A percentile compares a stretch with the other conserved stretches of the same genome.
These are phyloP conservation scores for Claviceps fusiformis DNA, from an alignment of 2,329 filamentous ascomycete genomes.

Conservation along the genomic window DNA sequence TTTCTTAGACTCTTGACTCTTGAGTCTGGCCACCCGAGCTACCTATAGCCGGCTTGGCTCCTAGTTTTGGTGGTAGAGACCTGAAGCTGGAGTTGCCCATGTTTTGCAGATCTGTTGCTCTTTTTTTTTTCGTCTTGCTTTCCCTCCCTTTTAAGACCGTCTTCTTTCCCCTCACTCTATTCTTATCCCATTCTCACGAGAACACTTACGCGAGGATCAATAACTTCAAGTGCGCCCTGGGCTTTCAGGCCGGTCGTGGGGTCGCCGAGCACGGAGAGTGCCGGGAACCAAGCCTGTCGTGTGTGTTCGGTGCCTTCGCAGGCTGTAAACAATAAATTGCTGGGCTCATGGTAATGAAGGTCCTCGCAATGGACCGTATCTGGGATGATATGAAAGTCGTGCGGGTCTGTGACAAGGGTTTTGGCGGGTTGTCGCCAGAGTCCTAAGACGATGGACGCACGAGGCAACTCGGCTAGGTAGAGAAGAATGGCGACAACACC, in stretches of 20 bases:
- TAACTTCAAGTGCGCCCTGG: conserved; percentile 34
- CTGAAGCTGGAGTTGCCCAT: neutral
- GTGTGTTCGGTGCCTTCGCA: conserved; percentile 32
- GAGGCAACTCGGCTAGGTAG: conserved; percentile 3
- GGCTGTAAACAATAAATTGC: conserved; percentile 38
- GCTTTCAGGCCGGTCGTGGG: conserved; percentile 21
- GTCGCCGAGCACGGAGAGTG: conserved; percentile 26
- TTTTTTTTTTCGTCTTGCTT: too few species aligned
- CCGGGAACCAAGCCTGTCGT: conserved; percentile 40
- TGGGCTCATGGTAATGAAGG: conserved; percentile 37
- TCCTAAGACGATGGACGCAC: conserved; percentile 12
- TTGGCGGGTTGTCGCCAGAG: conserved; percentile 13
- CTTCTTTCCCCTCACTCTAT: neutral
- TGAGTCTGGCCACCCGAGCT: neutral
- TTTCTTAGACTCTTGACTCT: neutral
- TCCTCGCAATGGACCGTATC: conserved; percentile 47
- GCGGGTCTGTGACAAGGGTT: conserved; percentile 8
- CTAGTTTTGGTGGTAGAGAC: neutral
- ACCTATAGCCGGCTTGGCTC: neutral
- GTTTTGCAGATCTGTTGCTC: neutral
- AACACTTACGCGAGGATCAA: conserved; percentile 36
- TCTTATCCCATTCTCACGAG: neutral
- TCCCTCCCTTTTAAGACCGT: neutral
- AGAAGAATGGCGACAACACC: conserved; percentile 1
- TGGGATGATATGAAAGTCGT: conserved; percentile 28